Evolutionary conservation across 345 rosid genomes (phyloP).

Genomic region (Brassica nigra): DNA sequence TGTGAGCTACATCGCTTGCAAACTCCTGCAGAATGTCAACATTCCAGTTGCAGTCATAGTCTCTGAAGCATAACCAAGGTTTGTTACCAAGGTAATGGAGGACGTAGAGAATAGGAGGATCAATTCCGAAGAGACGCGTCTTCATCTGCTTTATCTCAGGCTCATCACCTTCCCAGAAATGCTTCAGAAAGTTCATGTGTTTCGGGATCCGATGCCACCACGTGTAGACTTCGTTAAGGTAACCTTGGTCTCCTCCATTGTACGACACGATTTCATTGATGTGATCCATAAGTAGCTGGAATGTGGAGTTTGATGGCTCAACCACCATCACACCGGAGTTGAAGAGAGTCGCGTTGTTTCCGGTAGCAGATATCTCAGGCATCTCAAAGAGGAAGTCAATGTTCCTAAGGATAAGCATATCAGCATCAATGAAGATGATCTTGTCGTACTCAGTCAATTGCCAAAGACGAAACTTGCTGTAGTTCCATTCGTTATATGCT

Average conservation of each 20-base stretch:
- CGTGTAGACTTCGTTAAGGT: conserved; percentile 78
- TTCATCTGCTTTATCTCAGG: conserved; percentile 78
- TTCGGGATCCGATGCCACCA: conserved; percentile 98
- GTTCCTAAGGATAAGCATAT: conserved; percentile 79
- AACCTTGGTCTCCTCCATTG: conserved; percentile 95
- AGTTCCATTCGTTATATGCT: conserved; percentile 93
- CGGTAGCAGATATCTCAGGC: conserved; percentile 84
- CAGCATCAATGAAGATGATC: conserved; percentile 92
- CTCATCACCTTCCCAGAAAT: conserved; percentile 92
- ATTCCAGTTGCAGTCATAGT: conserved; percentile 96
- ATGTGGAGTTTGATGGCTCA: conserved; percentile 85
- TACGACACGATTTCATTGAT: conserved; percentile 83
- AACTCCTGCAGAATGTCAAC: conserved; percentile 81
- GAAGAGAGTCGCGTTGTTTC: conserved; percentile 83
- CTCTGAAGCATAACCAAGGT: conserved; percentile 91
- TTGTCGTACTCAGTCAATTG: conserved; percentile 86
- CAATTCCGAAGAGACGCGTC: conserved; percentile 68
- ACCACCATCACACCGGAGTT: conserved; percentile 92
- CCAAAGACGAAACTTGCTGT: conserved; percentile 95
- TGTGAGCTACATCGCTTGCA: conserved; percentile 83
- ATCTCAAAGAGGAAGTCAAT: conserved; percentile 88
- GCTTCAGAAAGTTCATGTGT: conserved; percentile 91
- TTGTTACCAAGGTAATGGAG: conserved; percentile 83
- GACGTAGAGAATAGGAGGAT: conserved; percentile 83
- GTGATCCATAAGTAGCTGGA: conserved; percentile 84